These are phyloP conservation scores for Cutaneotrichosporon sp. DNA, from an alignment of 1,284 basidiomycete genomes.

Conservation along the genomic window DNA sequence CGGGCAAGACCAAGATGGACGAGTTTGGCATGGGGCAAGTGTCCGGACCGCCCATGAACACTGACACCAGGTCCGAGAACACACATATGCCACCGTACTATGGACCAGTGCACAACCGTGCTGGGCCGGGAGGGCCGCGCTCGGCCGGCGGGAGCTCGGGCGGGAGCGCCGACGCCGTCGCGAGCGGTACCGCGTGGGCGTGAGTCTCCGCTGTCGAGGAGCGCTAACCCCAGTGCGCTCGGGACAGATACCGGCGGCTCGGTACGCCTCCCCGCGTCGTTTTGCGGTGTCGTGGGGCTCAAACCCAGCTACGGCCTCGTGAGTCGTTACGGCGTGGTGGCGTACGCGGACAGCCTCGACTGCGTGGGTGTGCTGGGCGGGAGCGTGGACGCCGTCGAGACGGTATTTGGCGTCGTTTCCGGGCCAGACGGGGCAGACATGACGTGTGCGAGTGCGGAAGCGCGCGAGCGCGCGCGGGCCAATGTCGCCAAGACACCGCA, in stretches of 20 bases:
- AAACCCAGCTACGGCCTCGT: slow-evolving; percentile 94
- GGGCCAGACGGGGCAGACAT: slow-evolving; percentile 70
- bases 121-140: slow-evolving; percentile 49
- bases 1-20: slow-evolving; percentile 92
- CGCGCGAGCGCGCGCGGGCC: slow-evolving; percentile 39
- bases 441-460: slow-evolving; percentile 57
- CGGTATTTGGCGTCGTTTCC: slow-evolving; percentile 62
- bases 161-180: slow-evolving; percentile 51
- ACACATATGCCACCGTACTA: slow-evolving; percentile 26
- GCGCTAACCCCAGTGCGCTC: slow-evolving; percentile 59
- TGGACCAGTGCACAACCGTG: slow-evolving; percentile 68
- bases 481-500: not conserved
- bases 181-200: slow-evolving; percentile 67
- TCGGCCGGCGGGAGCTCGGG: slow-evolving; percentile 60
- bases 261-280: slow-evolving; percentile 83
- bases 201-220: slow-evolving; percentile 49
- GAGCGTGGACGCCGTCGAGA: slow-evolving; percentile 53
- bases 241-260: slow-evolving; percentile 96
- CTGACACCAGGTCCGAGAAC: slow-evolving; percentile 29
- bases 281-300: slow-evolving; percentile 84
- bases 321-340: slow-evolving; percentile 85
- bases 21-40: slow-evolving; percentile 95
- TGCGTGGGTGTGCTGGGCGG: slow-evolving; percentile 79
- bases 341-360: slow-evolving; percentile 91
- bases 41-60: slow-evolving; percentile 18